Base-by-base conservation (phyloP, 2,329 filamentous ascomycete genomes). In the Pseudogymnoascus sp. region DNA sequence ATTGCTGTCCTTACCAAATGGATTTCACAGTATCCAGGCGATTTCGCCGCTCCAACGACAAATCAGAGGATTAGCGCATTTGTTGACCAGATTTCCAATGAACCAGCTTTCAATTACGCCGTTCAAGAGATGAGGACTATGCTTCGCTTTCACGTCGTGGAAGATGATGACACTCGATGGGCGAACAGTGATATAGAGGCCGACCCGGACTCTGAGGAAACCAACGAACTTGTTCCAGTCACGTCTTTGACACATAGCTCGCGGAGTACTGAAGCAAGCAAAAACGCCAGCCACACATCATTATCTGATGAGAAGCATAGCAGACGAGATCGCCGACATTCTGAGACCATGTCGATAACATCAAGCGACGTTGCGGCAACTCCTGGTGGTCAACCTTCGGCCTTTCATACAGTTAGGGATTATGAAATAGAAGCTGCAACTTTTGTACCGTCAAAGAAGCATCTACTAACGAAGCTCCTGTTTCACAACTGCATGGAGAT, bases 91-190 rank as follows among this genome's bases (percentile, higher is more conserved):
- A 77, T 97, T n/a, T 82, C 89, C 20, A 82, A 81, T 4, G 89
- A 90, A 65, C 86, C 90, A 8, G 88, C 95, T 58, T 96, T 95
- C 73, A 85, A 89, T 18, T 86, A 90, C 16, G 90, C 92, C 2
- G 89, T 91, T 3, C 87, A 90, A 67, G 91, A 97, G 70, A 94
- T 99, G 75, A 82, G 85, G 18, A 81, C 82, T n/a, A 86, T 89
- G 67, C 77, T 97, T 14, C 88, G 92, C 50, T 79, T 81, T 58
- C 80, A 79, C 62, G 86, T 91, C 1, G 78, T 84, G 5, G 89
- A 96, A 68, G 92, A 97, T 70, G 94, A 97, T 69, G 93, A 99
- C 71, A 89, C 89, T 0, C 86, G 89, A 11, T 99, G 94, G 94
- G 91, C 89, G n/a, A 89, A 86, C 69, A 84, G 85, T 54, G 93